Evolutionary conservation across 2,329 filamentous ascomycete genomes (phyloP).

Genomic region (Lachnellula occidentalis): DNA sequence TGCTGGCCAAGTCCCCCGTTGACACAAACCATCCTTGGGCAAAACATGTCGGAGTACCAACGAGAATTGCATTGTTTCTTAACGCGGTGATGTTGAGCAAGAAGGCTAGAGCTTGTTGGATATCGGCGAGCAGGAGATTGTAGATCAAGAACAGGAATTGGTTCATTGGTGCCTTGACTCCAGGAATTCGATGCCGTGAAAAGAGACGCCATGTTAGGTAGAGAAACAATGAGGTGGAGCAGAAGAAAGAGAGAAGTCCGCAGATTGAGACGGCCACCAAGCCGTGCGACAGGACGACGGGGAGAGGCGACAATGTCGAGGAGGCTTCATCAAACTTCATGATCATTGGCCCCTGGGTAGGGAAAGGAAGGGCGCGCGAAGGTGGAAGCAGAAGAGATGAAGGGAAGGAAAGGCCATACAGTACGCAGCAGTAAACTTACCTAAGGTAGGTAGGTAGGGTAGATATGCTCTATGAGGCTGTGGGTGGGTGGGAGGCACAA

Average conservation of each 20-base stretch:
- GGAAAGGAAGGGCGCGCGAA: no score
- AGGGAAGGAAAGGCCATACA: no score
- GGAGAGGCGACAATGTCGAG: slow-evolving; percentile 24
- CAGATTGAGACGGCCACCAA: slow-evolving; percentile 41
- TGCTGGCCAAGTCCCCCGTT: slow-evolving; percentile 59
- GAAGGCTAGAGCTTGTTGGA: slow-evolving; percentile 61
- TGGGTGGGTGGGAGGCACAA: no score
- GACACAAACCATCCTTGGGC: slow-evolving; percentile 66
- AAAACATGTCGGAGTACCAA: slow-evolving; percentile 50
- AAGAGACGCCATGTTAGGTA: slow-evolving; percentile 36
- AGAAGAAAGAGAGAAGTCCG: slow-evolving; percentile 42
- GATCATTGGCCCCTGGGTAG: not conserved
- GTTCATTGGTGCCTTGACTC: slow-evolving; percentile 40
- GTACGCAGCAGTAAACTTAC: no score
- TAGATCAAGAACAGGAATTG: slow-evolving; percentile 66
- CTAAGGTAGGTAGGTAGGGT: no score
- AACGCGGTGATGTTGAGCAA: slow-evolving; percentile 58
- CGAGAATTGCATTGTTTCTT: slow-evolving; percentile 45
- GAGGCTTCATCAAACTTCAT: slow-evolving; percentile 19
- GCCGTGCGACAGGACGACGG: slow-evolving; percentile 31
- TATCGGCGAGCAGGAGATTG: slow-evolving; percentile 63
- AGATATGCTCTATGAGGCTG: no score
- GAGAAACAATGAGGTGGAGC: slow-evolving; percentile 37
- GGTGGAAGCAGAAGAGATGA: no score
- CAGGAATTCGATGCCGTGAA: slow-evolving; percentile 19